Evolutionary conservation across 1,139 yeast species (phyloP), one percentile per base, ranked within the genome.

Genomic region (Yamadazyma pseudoaaseri): DNA sequence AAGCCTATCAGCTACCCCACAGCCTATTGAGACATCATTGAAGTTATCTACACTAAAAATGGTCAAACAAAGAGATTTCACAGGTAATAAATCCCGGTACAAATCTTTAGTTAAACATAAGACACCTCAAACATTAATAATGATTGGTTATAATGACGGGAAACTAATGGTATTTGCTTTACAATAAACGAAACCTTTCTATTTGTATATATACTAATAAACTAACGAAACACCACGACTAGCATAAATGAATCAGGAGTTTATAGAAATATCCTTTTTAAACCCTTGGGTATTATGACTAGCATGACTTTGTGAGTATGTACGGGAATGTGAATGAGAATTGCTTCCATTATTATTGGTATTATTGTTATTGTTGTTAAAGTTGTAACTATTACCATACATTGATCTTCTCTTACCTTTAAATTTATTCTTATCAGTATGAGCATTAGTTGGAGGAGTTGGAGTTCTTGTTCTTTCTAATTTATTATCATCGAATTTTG

Each of bases 101-200:
- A 39, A 54, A 39, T 34, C 50, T 28, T 15, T 52, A 35, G 37
- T 50, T 10, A 28, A 36, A 38, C 38, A 29, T 28, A 29, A 43
- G 37, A 39, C 10, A 39, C 33, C 42, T 0, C 41, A 43, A 3
- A 33, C 44, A 5, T 38, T 55, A 24, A 37, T 63, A n/a, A 48
- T 60, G 20, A 55, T 55, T 1, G 74, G 73, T 0, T 70, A 60
- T 42, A 62, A 57, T 27, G 73, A 69, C 47, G 75, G 76, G 2
- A 54, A 39, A 20, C n/a, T 46, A 14, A 29, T 42, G 25, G 31
- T 39, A 13, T 45, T 38, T 29, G 43, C 37, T n/a, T 14, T 35
- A 10, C 13, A 28, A n/a, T 18, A 26, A 20, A 26, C 15, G 18
- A 16, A 24, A 9, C 16, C 18, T 28, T 20, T 28, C 20, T 20